These are phyloP conservation scores for Trifolium dubium DNA, from an alignment of 306 rosid species.

Conservation along the genomic window DNA sequence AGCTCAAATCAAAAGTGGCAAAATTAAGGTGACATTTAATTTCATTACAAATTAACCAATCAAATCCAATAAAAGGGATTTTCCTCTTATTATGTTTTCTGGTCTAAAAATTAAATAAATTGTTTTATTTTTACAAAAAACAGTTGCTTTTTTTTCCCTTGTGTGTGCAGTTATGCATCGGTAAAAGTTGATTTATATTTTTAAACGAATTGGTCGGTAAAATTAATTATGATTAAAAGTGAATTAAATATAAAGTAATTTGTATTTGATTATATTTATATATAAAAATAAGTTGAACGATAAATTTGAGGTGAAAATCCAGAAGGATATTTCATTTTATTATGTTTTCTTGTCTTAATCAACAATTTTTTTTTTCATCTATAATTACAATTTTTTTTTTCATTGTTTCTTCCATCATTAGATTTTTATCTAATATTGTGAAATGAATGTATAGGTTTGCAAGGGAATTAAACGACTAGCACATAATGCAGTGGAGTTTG, in stretches of 20 bases:
- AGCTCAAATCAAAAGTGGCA: constrained; percentile 72
- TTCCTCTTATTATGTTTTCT: not conserved
- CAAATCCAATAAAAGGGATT: not conserved
- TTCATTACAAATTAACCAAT: not conserved
- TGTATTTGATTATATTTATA: no score
- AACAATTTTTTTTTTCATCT: not conserved
- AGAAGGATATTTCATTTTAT: not conserved
- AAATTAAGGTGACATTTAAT: constrained; percentile 65
- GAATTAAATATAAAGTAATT: no score
- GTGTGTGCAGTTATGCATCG: no score
- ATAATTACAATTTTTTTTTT: constrained; percentile 3
- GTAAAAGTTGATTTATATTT: no score
- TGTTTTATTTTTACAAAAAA: no score
- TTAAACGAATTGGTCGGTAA: no score
- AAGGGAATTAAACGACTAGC: constrained; percentile 66
- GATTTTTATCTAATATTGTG: not conserved
- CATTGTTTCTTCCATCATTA: constrained; percentile 40
- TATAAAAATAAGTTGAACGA: no score
- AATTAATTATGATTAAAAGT: no score
- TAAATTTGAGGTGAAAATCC: no score
- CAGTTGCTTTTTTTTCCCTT: no score
- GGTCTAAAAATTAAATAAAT: no score
- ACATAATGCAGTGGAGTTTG: constrained; percentile 67
- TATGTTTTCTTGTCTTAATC: constrained; percentile 41
- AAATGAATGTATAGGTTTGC: constrained; percentile 57